These are phyloP conservation scores for Zygotorulaspora florentina DNA, from an alignment of 805 yeast species.

Conservation along the genomic window DNA sequence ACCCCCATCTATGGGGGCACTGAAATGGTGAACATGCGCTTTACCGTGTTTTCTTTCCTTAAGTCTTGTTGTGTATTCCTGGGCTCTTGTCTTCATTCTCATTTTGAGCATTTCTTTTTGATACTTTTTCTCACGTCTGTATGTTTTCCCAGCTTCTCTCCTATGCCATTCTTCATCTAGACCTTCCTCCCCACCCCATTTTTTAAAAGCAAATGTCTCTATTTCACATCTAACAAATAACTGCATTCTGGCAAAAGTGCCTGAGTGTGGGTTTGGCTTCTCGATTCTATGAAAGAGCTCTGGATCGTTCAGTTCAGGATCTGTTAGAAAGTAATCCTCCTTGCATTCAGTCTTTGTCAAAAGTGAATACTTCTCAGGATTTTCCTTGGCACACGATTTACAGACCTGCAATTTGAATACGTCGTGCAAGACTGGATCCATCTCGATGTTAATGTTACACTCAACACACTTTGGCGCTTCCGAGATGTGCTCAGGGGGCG, in stretches of 20 bases:
- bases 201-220: conserved; percentile 87
- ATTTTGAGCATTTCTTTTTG: conserved; percentile 75
- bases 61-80: conserved; percentile 69
- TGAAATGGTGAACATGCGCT: conserved; percentile 74
- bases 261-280: conserved; percentile 91
- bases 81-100: conserved; percentile 90
- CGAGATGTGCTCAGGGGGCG: conserved; percentile 69
- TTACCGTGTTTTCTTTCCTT: conserved; percentile 57
- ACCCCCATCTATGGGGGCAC: conserved; percentile 48
- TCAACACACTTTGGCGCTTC: conserved; percentile 80
- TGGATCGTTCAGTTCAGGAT: conserved; percentile 79
- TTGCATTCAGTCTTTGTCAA: conserved; percentile 93
- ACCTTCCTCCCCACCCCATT: conserved; percentile 91
- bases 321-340: conserved; percentile 89
- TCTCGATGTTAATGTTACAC: conserved; percentile 67
- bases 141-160: conserved; percentile 66
- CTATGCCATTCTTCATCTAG: conserved; percentile 90
- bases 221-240: conserved; percentile 83
- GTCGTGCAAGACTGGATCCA: conserved; percentile 66
- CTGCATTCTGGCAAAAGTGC: conserved; percentile 88
- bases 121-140: conserved; percentile 73
- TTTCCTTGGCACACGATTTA: conserved; percentile 61
- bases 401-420: conserved; percentile 79
- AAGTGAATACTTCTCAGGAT: conserved; percentile 84
- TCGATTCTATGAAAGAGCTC: conserved; percentile 69